phyloP scores from a whole-genome alignment of 75 land plant genomes.

The Adiantum capillusveneris region DNA sequence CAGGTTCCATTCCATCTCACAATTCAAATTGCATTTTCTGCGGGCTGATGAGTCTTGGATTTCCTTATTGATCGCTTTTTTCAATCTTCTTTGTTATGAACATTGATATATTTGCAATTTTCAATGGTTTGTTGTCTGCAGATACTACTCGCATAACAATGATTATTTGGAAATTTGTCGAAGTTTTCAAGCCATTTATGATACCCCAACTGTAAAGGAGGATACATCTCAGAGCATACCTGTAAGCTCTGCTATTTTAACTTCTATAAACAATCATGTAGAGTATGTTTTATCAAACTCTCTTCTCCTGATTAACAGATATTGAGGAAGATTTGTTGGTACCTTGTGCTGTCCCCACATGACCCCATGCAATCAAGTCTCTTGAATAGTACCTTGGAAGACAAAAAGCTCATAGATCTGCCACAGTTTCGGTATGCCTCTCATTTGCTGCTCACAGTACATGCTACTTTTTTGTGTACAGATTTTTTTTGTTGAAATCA shows the following conservation, averaged over 20 bases:
- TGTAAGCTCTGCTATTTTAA: slow-evolving; percentile 28
- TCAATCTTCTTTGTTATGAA: too few relatives aligned
- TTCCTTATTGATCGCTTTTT: too few relatives aligned
- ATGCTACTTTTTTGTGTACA: too few relatives aligned
- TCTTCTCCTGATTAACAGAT: slow-evolving; percentile 32
- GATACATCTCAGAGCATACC: slow-evolving; percentile 68
- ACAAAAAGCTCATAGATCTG: slow-evolving; percentile 87
- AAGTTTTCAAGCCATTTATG: slow-evolving; percentile 92
- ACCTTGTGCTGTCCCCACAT: slow-evolving; percentile 84
- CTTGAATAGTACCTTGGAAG: slow-evolving; percentile 82
- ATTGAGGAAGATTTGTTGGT: slow-evolving; percentile 97
- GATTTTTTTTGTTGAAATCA: too few relatives aligned
- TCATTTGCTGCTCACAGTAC: background rate
- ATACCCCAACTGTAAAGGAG: slow-evolving; percentile 74
- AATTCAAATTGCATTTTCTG: too few relatives aligned
- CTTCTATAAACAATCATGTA: too few relatives aligned
- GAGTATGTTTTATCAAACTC: too few relatives aligned
- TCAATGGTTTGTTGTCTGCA: slow-evolving; percentile 14
- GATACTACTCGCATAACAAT: slow-evolving; percentile 76
- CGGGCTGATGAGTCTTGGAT: too few relatives aligned
- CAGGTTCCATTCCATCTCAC: slow-evolving; percentile 33
- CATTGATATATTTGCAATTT: too few relatives aligned
- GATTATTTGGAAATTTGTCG: slow-evolving; percentile 97
- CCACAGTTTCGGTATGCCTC: slow-evolving; percentile 66
- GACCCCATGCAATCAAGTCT: slow-evolving; percentile 97